Base-by-base conservation (phyloP, 495 filamentous ascomycete genomes). In the Podospora pseudopauciseta region DNA sequence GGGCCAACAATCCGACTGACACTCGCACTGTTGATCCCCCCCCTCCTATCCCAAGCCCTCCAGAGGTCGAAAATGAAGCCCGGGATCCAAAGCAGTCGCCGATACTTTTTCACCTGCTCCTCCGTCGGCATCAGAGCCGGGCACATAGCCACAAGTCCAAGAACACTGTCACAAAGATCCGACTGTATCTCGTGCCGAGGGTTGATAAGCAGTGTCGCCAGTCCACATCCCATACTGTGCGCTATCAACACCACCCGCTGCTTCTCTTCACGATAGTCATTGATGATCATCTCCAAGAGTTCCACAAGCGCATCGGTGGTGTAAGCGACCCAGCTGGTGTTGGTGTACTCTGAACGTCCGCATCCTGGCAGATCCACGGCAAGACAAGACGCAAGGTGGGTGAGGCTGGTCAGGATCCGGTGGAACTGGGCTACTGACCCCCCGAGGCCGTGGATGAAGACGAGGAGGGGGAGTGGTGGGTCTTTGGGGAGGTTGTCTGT, bases 291-390 rank as follows among this genome's bases (percentile, higher is more conserved):
- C 49, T 86, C 87, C 13, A 97, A 80, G 16, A 98, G 80, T 70
- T 92, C 89, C 15, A 86, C 88, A 32, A 98, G 80, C 15, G 90
- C 89, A 58, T 92, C 87, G 7, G 89, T 88, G 0, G 86, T 88
- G 74, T 97, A 98, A 26, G 93, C 90, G 59, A 87, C 83, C 92
- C 93, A 96, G 30, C 82, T 74, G 2, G 81, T 87, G 2, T 88
- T 89, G 28, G 81, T 82, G 78, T 93, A 94, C 15, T 83, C 81
- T 7, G 93, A 97, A 5, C 87, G 79, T 32, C 94, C 94, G 68
- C 93, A 97, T 32, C 94, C 94, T 2, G 94, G 94, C 2, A 97
- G 80, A 77, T 98, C 94, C 66, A 97, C 89, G 5, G 91, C 91
- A 18, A 98, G 86, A 72, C 92, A 96, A n/a, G 94, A 89, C 1